phyloP scores from a whole-genome alignment of 2,329 filamentous ascomycete genomes.

The Sporothrix humicola region DNA sequence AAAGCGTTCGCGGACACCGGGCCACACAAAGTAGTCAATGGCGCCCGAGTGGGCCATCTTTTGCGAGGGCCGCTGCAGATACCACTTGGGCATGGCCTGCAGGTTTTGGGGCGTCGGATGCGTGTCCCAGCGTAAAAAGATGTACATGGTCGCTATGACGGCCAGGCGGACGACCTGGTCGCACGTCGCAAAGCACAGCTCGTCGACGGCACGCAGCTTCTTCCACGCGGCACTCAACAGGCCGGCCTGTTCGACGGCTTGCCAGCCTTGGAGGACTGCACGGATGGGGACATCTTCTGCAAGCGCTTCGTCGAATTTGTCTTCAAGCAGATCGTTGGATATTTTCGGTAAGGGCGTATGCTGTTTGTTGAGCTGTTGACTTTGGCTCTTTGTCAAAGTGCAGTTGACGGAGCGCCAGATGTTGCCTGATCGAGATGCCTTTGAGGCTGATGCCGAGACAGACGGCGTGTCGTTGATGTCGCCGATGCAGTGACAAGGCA shows the following conservation, averaged over 20 bases:
- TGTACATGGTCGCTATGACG: background rate
- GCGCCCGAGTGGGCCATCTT: slow-evolving; percentile 7
- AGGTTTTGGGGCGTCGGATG: slow-evolving; percentile 1
- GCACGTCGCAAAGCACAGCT: slow-evolving; percentile 11
- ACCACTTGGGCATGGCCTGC: slow-evolving; percentile 10
- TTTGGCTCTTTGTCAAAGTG: slow-evolving; percentile 1
- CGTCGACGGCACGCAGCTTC: slow-evolving; percentile 8
- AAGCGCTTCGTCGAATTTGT: background rate
- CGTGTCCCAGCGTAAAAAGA: slow-evolving; percentile 12
- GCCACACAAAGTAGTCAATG: slow-evolving; percentile 9
- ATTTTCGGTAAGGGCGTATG: background rate
- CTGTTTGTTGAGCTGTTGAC: background rate
- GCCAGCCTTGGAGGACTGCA: background rate
- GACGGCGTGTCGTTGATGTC: background rate
- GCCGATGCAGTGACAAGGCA: background rate
- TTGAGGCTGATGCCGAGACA: background rate
- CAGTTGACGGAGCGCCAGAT: slow-evolving; percentile 6
- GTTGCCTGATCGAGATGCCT: background rate
- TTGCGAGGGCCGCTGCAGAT: slow-evolving; percentile 11
- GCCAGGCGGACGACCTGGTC: slow-evolving; percentile 1
- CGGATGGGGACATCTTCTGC: background rate
- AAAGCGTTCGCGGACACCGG: background rate
- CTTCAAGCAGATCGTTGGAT: background rate
- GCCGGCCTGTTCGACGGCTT: background rate
- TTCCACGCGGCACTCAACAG: slow-evolving; percentile 6